A percentile compares a stretch with the other conserved stretches of the same genome.
Conservation (phyloP, 805 yeast genomes). For the Saccharomycopsis schoenii region DNA sequence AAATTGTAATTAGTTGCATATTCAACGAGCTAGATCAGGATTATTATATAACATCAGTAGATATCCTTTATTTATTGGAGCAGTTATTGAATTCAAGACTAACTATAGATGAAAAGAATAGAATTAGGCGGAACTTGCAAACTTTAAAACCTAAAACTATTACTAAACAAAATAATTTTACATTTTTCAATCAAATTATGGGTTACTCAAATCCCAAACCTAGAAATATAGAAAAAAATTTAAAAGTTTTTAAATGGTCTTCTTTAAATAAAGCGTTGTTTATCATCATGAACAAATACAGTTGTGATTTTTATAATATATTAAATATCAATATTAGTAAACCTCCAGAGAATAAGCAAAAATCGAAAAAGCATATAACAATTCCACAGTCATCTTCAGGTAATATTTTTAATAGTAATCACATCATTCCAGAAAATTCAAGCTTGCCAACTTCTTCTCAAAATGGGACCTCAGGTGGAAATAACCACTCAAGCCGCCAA, state of each 20-base stretch:
- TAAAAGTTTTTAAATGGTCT: conserved; percentile 56
- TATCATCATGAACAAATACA: conserved; percentile 50
- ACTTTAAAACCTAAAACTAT: conserved; percentile 53
- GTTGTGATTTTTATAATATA: conserved; percentile 4
- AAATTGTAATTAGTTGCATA: conserved; percentile 43
- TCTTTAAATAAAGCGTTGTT: conserved; percentile 41
- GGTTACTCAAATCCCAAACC: conserved; percentile 54
- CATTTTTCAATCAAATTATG: conserved; percentile 44
- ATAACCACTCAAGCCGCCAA: background rate
- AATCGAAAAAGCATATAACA: background rate
- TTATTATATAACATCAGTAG: conserved; percentile 52
- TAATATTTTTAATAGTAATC: background rate
- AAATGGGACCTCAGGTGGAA: background rate
- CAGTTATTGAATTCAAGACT: conserved; percentile 38
- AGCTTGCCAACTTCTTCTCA: background rate
- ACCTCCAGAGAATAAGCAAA: background rate
- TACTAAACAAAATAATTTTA: conserved; percentile 30
- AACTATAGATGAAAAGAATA: conserved; percentile 58
- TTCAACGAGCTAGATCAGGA: conserved; percentile 37
- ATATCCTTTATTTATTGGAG: conserved; percentile 48
- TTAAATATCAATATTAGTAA: background rate
- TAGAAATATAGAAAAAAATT: conserved; percentile 59
- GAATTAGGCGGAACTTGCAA: conserved; percentile 59
- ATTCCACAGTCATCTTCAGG: background rate
- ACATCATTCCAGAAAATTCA: background rate